Evolutionary conservation across 306 rosid species (phyloP).

Genomic region (Cicer chorassanicum): DNA sequence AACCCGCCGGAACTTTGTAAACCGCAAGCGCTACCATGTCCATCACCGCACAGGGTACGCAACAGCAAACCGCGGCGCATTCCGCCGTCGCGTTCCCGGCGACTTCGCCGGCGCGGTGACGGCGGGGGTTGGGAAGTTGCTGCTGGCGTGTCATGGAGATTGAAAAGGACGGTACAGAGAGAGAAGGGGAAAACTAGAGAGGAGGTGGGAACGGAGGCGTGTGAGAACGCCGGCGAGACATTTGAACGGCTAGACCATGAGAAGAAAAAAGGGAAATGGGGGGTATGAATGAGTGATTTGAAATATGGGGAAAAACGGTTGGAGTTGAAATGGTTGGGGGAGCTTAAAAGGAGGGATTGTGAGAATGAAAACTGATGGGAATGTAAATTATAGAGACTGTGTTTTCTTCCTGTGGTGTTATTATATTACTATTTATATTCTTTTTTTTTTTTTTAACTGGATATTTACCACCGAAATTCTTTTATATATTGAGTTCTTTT

Average conservation of each 20-base stretch:
- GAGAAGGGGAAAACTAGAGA: neutral
- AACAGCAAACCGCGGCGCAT: slow-evolving; percentile 77
- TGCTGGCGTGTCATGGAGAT: slow-evolving; percentile 42
- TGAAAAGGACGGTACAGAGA: neutral
- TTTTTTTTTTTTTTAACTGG: neutral
- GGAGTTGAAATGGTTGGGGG: slow-evolving; percentile 13
- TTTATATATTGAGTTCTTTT: too few relatives aligned
- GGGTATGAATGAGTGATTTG: neutral
- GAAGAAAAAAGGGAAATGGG: neutral
- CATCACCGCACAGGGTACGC: slow-evolving; percentile 72
- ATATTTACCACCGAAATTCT: neutral
- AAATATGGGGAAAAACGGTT: neutral
- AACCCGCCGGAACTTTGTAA: slow-evolving; percentile 67
- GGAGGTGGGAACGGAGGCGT: neutral
- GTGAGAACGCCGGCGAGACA: slow-evolving; percentile 37
- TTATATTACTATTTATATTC: slow-evolving; percentile 34
- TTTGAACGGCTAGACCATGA: neutral
- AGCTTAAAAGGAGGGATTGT: slow-evolving; percentile 36
- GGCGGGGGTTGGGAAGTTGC: neutral
- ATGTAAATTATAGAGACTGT: too few relatives aligned
- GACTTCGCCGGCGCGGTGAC: slow-evolving; percentile 51
- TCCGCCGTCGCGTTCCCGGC: slow-evolving; percentile 81
- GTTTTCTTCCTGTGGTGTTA: neutral
- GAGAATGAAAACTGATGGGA: neutral
- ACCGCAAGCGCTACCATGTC: slow-evolving; percentile 56